Evolutionary conservation across 2,329 filamentous ascomycete genomes (phyloP), one percentile per base, ranked within the genome.

Genomic region (Hortaea sp.): DNA sequence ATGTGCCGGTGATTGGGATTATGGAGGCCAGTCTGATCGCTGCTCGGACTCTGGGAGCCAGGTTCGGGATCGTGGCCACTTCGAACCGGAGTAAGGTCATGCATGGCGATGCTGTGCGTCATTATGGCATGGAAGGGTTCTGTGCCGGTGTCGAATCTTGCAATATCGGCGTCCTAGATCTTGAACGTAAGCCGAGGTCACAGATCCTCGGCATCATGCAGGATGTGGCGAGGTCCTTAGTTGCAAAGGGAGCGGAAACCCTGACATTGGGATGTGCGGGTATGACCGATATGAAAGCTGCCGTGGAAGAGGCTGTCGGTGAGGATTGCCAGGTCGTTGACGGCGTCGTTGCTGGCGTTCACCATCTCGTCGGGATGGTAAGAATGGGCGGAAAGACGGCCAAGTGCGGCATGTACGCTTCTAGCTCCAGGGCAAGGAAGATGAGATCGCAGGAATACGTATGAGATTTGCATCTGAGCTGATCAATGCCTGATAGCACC

Each of bases 11-110:
- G 4, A 66, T 74, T 2, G 72, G 73, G 3, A 74, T 75, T 47
- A 74, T 75, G 70, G 72, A 75, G 55, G 70, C 72, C 1, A 65
- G 59, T 4, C 60, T 76, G 2, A 75, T 78, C 51, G 63, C 70
- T 5, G 68, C 72, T 5, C 58, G 71, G 6, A 75, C 73, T 46
- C 63, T 77, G 1, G 74, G 74, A 2, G 64, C 66, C 5, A 57
- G 64, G 2, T 69, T 74, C 38, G 71, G 72, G 1, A 63, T 74
- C 13, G 59, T 72, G 4, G 69, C 68, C 1, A 72, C 69, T 1
- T 62, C 60, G 2, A 51, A 60, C 12, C 54, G 70, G 13, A 67
- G 64, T 20, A 65, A 63, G 35, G 64, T 70, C 45, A 65, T 62
- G 56, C 63, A 70, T 44, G 59, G 63, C 31, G 68, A 71, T 39